Percentiles rank a stretch among this genome's conserved stretches.
Evolutionary conservation across 768 basidiomycete genomes (phyloP).

Genomic region (Coprinopsis cinerea): DNA sequence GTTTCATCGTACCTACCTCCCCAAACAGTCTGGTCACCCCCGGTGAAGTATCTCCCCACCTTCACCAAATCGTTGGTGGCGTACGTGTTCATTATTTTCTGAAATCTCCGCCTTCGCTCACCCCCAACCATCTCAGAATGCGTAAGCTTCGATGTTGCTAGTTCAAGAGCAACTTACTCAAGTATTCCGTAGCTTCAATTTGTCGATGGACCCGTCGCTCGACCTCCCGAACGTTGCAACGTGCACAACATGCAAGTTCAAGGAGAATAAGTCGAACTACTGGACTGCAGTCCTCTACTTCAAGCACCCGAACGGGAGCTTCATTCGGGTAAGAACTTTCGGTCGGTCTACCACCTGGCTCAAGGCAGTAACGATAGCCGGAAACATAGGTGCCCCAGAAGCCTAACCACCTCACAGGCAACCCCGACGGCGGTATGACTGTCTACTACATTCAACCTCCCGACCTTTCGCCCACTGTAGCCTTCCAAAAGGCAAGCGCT

Average conservation of each 20-base stretch:
- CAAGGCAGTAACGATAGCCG: background rate
- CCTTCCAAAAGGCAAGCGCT: conserved; percentile 1
- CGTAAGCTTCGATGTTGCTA: background rate
- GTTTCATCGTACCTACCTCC: background rate
- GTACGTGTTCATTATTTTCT: background rate
- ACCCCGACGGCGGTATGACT: conserved; percentile 9
- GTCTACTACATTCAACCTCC: conserved; percentile 11
- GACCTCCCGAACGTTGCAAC: conserved; percentile 6
- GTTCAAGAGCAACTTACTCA: background rate
- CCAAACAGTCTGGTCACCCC: conserved; percentile 10
- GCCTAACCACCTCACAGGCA: conserved; percentile 8
- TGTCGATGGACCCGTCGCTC: conserved; percentile 4
- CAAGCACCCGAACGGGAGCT: conserved; percentile 10
- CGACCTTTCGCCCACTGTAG: background rate
- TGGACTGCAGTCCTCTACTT: conserved; percentile 12
- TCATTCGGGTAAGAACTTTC: conserved; percentile 4
- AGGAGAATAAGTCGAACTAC: conserved; percentile 10
- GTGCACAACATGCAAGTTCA: conserved; percentile 11
- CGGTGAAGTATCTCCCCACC: conserved; percentile 13
- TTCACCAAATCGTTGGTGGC: conserved; percentile 14
- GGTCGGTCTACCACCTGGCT: background rate
- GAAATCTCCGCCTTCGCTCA: background rate
- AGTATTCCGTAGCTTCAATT: conserved; percentile 5
- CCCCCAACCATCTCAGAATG: conserved; percentile 2
- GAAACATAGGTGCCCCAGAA: conserved; percentile 5